Conservation (phyloP, 768 basidiomycete genomes). For the Hemileccinum impolitum region DNA sequence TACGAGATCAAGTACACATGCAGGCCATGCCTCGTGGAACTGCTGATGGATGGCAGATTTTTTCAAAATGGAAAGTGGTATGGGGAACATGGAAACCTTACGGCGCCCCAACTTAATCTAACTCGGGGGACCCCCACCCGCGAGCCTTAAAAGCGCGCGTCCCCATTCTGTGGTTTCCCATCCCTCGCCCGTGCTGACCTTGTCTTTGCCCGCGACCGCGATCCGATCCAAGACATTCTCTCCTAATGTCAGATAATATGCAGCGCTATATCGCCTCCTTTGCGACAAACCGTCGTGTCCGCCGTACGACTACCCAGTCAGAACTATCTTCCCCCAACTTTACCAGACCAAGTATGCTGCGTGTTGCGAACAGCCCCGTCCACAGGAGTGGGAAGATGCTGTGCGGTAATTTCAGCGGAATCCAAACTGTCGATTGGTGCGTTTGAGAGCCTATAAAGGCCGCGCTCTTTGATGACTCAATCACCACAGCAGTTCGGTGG, state of each 20-base stretch:
- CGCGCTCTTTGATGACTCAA: slow-evolving; percentile 2
- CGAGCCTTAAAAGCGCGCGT: slow-evolving; percentile 9
- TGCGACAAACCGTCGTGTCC: neutral
- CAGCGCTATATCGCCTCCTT: neutral
- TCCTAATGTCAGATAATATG: neutral
- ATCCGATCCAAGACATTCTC: neutral
- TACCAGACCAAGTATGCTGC: slow-evolving; percentile 4
- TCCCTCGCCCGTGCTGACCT: neutral
- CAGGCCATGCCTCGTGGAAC: slow-evolving; percentile 22
- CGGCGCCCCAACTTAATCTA: slow-evolving; percentile 13
- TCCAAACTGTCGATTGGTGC: slow-evolving; percentile 8
- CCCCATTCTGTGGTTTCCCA: neutral
- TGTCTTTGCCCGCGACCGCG: neutral
- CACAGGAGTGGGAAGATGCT: slow-evolving; percentile 23
- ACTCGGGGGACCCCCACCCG: neutral
- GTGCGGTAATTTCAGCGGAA: slow-evolving; percentile 5
- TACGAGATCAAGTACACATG: slow-evolving; percentile 4
- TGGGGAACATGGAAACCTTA: slow-evolving; percentile 11
- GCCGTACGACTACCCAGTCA: neutral
- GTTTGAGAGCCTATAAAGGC: slow-evolving; percentile 15
- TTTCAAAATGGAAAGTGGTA: slow-evolving; percentile 20
- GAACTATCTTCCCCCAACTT: neutral
- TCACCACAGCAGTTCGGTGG: slow-evolving; percentile 8
- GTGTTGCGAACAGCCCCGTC: slow-evolving; percentile 8
- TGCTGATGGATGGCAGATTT: slow-evolving; percentile 18